These are phyloP conservation scores for Amylostereum areolatum DNA, from an alignment of 1,284 basidiomycete genomes.

Conservation along the genomic window DNA sequence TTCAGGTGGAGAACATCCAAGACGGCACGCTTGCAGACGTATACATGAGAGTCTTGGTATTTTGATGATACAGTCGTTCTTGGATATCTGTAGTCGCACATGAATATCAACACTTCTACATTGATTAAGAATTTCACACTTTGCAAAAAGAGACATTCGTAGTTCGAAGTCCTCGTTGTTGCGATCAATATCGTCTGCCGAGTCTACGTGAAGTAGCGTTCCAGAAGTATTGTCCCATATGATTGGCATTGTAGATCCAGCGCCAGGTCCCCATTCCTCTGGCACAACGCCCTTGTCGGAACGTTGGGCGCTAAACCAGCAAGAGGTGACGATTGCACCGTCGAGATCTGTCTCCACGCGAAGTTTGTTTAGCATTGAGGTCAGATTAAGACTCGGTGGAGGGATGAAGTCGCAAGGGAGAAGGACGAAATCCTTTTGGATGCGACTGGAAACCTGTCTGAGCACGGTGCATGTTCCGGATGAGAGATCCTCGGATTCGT, in stretches of 20 bases:
- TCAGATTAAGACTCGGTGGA: slow-evolving; percentile 65
- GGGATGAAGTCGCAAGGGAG: slow-evolving; percentile 89
- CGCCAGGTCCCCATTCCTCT: slow-evolving; percentile 64
- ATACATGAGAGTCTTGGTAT: slow-evolving; percentile 85
- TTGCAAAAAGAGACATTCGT: slow-evolving; percentile 65
- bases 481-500: slow-evolving; percentile 58
- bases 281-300: slow-evolving; percentile 49
- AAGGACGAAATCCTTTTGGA: slow-evolving; percentile 82
- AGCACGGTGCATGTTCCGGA: slow-evolving; percentile 68
- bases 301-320: slow-evolving; percentile 61
- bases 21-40: slow-evolving; percentile 74
- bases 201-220: slow-evolving; percentile 69
- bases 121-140: slow-evolving; percentile 30
- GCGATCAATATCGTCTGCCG: slow-evolving; percentile 58
- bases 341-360: slow-evolving; percentile 61
- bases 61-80: slow-evolving; percentile 63
- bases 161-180: slow-evolving; percentile 69
- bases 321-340: slow-evolving; percentile 68
- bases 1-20: slow-evolving; percentile 71
- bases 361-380: slow-evolving; percentile 75
- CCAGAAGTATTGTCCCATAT: slow-evolving; percentile 60
- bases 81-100: slow-evolving; percentile 54
- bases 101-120: neutral
- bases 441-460: slow-evolving; percentile 61
- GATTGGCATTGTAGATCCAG: slow-evolving; percentile 40